Base-by-base conservation (phyloP, 108 stramenopile species). In the Hondaea fermentalgiana region DNA sequence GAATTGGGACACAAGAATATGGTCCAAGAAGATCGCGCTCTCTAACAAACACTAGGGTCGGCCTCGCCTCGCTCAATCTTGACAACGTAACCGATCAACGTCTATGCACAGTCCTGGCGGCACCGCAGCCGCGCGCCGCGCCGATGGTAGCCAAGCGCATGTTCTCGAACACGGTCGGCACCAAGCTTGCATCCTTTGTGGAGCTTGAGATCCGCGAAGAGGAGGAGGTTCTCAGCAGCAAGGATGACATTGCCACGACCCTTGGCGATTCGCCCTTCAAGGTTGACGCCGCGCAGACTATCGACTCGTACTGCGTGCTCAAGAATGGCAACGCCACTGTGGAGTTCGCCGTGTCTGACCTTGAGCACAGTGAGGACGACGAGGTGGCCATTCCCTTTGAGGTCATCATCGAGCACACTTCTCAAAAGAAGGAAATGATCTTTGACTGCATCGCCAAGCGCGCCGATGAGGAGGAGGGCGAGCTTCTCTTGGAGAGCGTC, bases 371-470 rank as follows among this genome's bases (percentile, higher is more conserved):
- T 45, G 76, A 83, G 45, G 76, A 83, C 23, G 76, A 53, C 3
- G 45, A 47, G 45, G 49, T 83, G n/a, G 51, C 45, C 51, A 47
- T 83, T 45, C 76, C 76, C 3, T 83, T 83, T 3, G 76, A 83
- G 76, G 51, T 83, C 76, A 53, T 83, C 76, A 83, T 83, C 51
- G 51, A 83, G 49, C 44, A 35, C 49, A 45, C 49, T 35, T 8
- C 64, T 42, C 64, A 23, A 14, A 83, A 47, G 49, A 83, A 83
- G 51, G 76, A 83, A 53, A 83, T 83, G 76, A 53, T 83, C 12
- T 83, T 83, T 53, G 76, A 83, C 45, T 47, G 49, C 76, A 83
- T 83, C 23, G 76, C 76, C 51, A 47, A 83, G 76, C 51, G 51
- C 76, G 28, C 45, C 51, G 76, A 83, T 12, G 76, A 83, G 49